A percentile compares a stretch with the other conserved stretches of the same genome.
Conservation (phyloP, 2,329 filamentous ascomycete genomes). For the Ophiosphaerella korrae region DNA sequence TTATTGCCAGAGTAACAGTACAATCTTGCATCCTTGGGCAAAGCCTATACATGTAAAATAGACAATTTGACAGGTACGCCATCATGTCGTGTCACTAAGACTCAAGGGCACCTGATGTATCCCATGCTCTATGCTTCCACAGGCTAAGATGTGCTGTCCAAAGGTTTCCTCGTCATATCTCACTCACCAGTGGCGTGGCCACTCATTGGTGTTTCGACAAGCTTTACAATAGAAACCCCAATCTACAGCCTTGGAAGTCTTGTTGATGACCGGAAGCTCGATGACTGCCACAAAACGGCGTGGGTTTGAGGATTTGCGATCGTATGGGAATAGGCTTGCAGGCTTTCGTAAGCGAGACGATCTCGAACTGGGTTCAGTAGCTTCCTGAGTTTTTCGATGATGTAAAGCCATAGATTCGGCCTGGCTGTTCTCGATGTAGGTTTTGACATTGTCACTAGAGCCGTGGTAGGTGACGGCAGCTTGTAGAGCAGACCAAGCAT, state of each 20-base stretch:
- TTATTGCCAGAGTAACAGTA: no score
- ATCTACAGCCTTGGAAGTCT: background rate
- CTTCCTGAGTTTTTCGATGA: background rate
- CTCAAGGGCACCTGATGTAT: no score
- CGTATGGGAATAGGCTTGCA: background rate
- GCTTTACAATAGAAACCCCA: background rate
- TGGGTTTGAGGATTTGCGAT: background rate
- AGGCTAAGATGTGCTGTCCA: background rate
- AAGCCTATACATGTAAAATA: no score
- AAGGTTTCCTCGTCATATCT: background rate
- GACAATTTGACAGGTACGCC: no score
- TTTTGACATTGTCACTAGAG: background rate
- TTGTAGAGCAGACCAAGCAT: conserved; percentile 1
- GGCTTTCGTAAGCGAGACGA: conserved; percentile 1
- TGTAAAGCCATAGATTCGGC: background rate
- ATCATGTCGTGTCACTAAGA: no score
- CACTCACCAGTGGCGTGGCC: background rate
- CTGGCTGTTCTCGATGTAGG: background rate
- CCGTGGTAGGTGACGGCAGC: background rate
- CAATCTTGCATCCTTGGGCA: no score
- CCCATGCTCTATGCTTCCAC: no score
- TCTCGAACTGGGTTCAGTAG: background rate
- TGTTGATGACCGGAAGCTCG: background rate
- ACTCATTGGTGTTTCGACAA: background rate
- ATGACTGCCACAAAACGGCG: conserved; percentile 1